Evolutionary conservation across 2,329 filamentous ascomycete genomes (phyloP).

Genomic region (Apiospora sp.): DNA sequence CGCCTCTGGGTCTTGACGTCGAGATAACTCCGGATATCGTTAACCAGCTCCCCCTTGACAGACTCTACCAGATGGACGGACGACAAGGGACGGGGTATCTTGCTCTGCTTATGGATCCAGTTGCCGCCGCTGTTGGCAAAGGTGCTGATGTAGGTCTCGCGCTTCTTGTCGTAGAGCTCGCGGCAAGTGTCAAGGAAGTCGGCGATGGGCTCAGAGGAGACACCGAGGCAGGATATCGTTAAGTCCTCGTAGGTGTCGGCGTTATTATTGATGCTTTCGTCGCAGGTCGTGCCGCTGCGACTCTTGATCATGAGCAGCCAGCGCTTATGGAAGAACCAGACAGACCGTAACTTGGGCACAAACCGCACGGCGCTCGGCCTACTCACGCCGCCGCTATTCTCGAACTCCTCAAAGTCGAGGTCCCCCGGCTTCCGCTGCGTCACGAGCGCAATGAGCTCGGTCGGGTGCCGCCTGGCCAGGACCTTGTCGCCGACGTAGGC

Average conservation of each 20-base stretch:
- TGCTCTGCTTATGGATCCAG: conserved; percentile 17
- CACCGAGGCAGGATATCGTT: neutral
- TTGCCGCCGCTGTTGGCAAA: conserved; percentile 8
- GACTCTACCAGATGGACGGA: conserved; percentile 9
- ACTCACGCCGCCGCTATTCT: neutral
- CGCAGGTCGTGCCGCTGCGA: neutral
- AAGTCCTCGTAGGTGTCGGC: neutral
- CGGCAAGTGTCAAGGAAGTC: neutral
- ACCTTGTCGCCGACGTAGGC: conserved; percentile 10
- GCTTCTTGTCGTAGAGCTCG: neutral
- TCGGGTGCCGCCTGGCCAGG: neutral
- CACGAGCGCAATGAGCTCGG: neutral
- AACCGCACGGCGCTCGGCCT: neutral
- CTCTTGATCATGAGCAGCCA: neutral
- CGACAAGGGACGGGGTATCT: neutral
- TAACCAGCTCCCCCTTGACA: conserved; percentile 17
- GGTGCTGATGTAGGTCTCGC: conserved; percentile 15
- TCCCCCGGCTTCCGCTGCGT: neutral
- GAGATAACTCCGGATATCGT: conserved; percentile 6
- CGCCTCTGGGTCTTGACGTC: neutral
- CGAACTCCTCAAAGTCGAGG: neutral
- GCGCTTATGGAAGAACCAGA: conserved; percentile 12
- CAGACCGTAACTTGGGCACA: conserved; percentile 12
- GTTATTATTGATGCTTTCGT: neutral
- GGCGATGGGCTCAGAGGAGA: conserved; percentile 5